Evolutionary conservation across 192 early-diverging fungal genomes (phyloP).

Genomic region (Backusella westeae): DNA sequence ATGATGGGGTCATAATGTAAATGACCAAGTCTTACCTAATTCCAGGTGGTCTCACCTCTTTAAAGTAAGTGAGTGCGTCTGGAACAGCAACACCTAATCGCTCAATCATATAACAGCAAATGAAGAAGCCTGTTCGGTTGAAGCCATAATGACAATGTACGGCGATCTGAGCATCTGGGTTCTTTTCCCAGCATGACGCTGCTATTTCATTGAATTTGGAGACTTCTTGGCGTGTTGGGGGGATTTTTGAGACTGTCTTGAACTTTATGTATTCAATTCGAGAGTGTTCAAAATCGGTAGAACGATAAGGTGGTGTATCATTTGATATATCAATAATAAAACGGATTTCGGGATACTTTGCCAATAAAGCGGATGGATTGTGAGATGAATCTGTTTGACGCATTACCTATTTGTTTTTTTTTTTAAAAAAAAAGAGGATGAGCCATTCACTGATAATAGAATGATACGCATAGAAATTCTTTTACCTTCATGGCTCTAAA

Average conservation of each 20-base stretch:
- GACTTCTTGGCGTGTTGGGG: conserved; percentile 45
- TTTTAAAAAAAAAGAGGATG: neutral
- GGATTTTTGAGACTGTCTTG: conserved; percentile 50
- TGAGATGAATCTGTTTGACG: conserved; percentile 55
- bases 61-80: conserved; percentile 48
- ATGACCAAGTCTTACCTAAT: conserved; percentile 36
- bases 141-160: conserved; percentile 62
- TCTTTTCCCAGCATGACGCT: conserved; percentile 41
- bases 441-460: neutral
- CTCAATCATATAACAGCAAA: conserved; percentile 57
- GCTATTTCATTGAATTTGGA: conserved; percentile 40
- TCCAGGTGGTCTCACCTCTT: conserved; percentile 45
- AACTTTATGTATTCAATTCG: conserved; percentile 50
- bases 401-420: conserved; percentile 32
- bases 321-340: conserved; percentile 55
- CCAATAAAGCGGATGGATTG: conserved; percentile 47
- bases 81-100: conserved; percentile 43
- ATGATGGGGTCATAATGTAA: neutral
- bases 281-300: conserved; percentile 53
- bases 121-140: conserved; percentile 55
- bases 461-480: neutral
- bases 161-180: conserved; percentile 50
- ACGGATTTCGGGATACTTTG: conserved; percentile 48
- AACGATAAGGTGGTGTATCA: conserved; percentile 49
- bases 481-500: conserved; percentile 57